Conservation (phyloP, 108 stramenopile genomes). For the Cyclotella baltica region DNA sequence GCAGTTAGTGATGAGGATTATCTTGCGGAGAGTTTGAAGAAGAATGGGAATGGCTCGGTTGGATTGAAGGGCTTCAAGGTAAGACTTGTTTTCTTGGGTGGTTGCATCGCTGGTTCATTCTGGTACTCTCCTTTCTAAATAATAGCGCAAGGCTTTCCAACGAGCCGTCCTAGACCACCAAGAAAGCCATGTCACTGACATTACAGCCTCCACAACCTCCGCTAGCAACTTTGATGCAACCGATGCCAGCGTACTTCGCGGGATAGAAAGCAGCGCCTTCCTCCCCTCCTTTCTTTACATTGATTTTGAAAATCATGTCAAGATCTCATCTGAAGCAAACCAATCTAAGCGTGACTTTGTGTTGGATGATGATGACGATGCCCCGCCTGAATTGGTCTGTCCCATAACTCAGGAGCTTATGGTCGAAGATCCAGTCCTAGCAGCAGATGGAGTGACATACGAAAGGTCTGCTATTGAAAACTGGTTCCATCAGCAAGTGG, state of each 20-base stretch:
- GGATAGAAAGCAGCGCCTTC: conserved; percentile 23
- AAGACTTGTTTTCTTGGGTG: too few relatives aligned
- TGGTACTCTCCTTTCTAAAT: not conserved
- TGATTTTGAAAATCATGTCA: not conserved
- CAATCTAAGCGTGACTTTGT: not conserved
- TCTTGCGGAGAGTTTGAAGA: conserved; percentile 44
- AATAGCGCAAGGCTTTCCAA: conserved; percentile 41
- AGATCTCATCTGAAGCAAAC: not conserved
- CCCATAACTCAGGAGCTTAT: conserved; percentile 73
- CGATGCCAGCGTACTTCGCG: conserved; percentile 4
- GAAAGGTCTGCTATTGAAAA: conserved; percentile 70
- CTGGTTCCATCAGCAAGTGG: conserved; percentile 52
- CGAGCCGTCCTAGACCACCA: conserved; percentile 44
- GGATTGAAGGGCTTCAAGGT: conserved; percentile 58
- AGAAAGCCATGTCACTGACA: conserved; percentile 3
- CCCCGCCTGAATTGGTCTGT: conserved; percentile 55
- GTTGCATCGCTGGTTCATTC: too few relatives aligned
- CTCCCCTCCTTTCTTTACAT: conserved; percentile 41
- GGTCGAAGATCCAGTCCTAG: conserved; percentile 75
- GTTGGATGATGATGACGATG: conserved; percentile 1
- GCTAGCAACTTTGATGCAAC: not conserved
- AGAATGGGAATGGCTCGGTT: conserved; percentile 44
- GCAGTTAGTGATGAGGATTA: conserved; percentile 58
- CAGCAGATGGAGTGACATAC: conserved; percentile 83
- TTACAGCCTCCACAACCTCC: not conserved